phyloP scores from a whole-genome alignment of 2,329 filamentous ascomycete genomes.

The Neofusicoccum ribis region DNA sequence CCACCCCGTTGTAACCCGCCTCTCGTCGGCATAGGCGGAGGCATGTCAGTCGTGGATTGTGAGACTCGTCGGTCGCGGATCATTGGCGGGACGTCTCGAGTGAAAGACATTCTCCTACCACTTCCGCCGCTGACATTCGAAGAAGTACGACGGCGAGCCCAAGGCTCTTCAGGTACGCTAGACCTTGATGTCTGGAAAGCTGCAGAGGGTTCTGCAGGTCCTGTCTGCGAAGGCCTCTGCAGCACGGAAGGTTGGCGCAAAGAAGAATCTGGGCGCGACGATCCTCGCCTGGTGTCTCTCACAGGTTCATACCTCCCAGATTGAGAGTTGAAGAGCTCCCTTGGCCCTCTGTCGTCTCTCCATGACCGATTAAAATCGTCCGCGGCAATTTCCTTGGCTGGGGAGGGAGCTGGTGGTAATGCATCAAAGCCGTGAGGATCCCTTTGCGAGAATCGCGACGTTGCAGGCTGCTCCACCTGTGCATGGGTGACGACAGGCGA shows the following conservation, averaged over 20 bases:
- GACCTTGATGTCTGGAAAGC: constrained; percentile 80
- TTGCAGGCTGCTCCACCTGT: constrained; percentile 43
- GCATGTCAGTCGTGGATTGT: constrained; percentile 13
- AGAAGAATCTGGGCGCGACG: constrained; percentile 64
- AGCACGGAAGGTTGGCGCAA: constrained; percentile 75
- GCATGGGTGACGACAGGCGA: constrained; percentile 67
- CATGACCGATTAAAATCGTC: constrained; percentile 91
- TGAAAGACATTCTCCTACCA: constrained; percentile 62
- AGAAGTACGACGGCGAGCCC: constrained; percentile 77
- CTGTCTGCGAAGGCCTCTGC: constrained; percentile 65
- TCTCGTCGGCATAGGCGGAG: constrained; percentile 5
- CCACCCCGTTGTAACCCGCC: background rate
- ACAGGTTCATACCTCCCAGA: constrained; percentile 92
- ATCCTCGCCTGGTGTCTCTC: constrained; percentile 68
- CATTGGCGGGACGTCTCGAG: constrained; percentile 35
- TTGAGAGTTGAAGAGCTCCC: constrained; percentile 92
- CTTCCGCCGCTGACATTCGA: constrained; percentile 84
- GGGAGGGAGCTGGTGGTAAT: constrained; percentile 51
- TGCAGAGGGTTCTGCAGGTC: constrained; percentile 78
- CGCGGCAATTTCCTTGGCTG: constrained; percentile 81
- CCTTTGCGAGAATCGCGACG: constrained; percentile 52
- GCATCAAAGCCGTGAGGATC: constrained; percentile 60
- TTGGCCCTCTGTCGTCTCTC: constrained; percentile 69
- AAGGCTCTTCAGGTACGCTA: constrained; percentile 63
- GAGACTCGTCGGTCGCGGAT: constrained; percentile 14